Evolutionary conservation across 441 rosid species (phyloP).

Genomic region (Populus trichocarpa): DNA sequence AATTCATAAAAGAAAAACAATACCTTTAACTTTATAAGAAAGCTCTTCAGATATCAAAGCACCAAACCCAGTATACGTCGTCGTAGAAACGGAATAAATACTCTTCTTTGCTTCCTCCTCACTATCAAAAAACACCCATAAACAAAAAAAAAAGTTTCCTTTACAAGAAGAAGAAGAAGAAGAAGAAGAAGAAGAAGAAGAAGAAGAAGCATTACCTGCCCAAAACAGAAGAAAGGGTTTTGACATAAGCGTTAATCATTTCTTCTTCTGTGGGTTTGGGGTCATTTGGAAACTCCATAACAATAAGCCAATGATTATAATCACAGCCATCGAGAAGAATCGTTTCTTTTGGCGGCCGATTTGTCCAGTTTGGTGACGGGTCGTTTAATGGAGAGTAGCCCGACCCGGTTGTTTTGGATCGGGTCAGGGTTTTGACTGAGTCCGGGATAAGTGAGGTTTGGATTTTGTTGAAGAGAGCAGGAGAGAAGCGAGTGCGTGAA

Average conservation of each 20-base stretch:
- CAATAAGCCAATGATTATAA: slow-evolving; percentile 92
- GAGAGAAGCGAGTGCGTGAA: slow-evolving; percentile 45
- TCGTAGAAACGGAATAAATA: slow-evolving; percentile 86
- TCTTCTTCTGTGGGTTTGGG: slow-evolving; percentile 81
- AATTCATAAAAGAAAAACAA: not conserved
- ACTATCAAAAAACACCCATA: slow-evolving; percentile 27
- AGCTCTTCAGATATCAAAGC: slow-evolving; percentile 94
- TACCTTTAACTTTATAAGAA: slow-evolving; percentile 88
- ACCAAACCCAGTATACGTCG: slow-evolving; percentile 93
- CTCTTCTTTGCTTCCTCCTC: slow-evolving; percentile 99
- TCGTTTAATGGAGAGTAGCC: slow-evolving; percentile 90
- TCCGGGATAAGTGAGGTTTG: slow-evolving; percentile 27
- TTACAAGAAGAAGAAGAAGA: not conserved
- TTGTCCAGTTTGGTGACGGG: slow-evolving; percentile 90
- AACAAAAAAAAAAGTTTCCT: not conserved
- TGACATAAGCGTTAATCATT: slow-evolving; percentile 76
- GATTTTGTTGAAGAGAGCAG: slow-evolving; percentile 34
- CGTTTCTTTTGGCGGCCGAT: slow-evolving; percentile 89
- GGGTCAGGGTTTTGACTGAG: slow-evolving; percentile 34
- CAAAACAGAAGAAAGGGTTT: slow-evolving; percentile 66
- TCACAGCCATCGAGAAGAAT: slow-evolving; percentile 92
- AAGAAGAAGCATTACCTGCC: slow-evolving; percentile 49
- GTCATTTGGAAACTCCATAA: slow-evolving; percentile 78
- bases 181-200: not conserved
- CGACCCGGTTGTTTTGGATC: slow-evolving; percentile 62